A percentile compares a stretch with the other conserved stretches of the same genome.
Evolutionary conservation across 2,329 filamentous ascomycete genomes (phyloP).

Genomic region (Xylaria sp.): DNA sequence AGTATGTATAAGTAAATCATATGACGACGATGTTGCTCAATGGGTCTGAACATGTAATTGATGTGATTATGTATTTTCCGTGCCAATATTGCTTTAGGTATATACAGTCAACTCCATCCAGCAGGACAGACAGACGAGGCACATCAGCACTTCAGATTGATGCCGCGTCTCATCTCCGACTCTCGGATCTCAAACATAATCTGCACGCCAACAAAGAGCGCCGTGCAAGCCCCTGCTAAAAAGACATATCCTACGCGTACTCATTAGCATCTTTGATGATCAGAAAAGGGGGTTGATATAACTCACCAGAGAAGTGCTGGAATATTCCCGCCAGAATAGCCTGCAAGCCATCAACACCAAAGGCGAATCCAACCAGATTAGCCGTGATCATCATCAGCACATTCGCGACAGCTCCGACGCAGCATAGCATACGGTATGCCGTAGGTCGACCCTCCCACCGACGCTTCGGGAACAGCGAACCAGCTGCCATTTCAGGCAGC

Average conservation of each 20-base stretch:
- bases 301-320: constrained; percentile 62
- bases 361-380: constrained; percentile 90
- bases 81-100: no score
- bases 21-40: no score
- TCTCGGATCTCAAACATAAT: constrained; percentile 96
- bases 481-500: constrained; percentile 74
- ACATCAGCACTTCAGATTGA: constrained; percentile 70
- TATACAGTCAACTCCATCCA: no score
- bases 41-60: no score
- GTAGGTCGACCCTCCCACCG: constrained; percentile 67
- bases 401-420: constrained; percentile 74
- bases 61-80: no score
- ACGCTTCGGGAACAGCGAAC: constrained; percentile 63
- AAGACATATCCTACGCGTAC: constrained; percentile 59
- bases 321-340: constrained; percentile 71
- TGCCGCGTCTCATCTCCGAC: constrained; percentile 73
- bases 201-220: constrained; percentile 79
- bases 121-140: no score
- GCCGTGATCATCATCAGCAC: constrained; percentile 93
- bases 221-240: constrained; percentile 62
- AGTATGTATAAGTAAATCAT: no score
- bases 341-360: constrained; percentile 82
- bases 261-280: neutral
- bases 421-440: constrained; percentile 73
- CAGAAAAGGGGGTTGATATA: neutral